Percentiles rank a stretch among this genome's conserved stretches.
These are phyloP conservation scores for Inosperma sp. DNA, from an alignment of 768 basidiomycete species.

Conservation along the genomic window DNA sequence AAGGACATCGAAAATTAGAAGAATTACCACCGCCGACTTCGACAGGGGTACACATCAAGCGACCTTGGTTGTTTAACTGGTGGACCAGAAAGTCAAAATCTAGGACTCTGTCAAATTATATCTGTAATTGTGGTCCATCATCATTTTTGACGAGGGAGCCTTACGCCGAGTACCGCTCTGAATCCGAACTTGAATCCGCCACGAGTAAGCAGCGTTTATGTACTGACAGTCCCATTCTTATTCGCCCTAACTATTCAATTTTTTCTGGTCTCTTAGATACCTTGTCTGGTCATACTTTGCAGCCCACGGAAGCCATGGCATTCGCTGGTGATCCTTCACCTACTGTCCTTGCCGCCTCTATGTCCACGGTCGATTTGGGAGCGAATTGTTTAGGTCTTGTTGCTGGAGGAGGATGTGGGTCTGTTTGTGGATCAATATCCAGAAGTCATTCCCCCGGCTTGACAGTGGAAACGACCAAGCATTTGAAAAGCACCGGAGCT, in stretches of 20 bases:
- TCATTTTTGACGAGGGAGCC: too few species aligned
- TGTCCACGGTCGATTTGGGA: slow-evolving; percentile 9
- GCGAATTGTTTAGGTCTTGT: slow-evolving; percentile 5
- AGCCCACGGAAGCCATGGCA: not conserved
- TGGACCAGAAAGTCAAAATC: too few species aligned
- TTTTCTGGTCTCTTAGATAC: not conserved
- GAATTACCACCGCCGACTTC: too few species aligned
- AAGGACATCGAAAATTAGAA: too few species aligned
- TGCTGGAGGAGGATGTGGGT: not conserved
- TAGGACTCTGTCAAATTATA: too few species aligned
- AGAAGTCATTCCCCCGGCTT: too few species aligned
- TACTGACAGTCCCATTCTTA: not conserved
- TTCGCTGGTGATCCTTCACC: slow-evolving; percentile 1
- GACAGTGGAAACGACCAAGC: too few species aligned
- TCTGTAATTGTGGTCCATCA: too few species aligned
- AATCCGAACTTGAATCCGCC: not conserved
- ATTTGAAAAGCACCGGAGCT: not conserved
- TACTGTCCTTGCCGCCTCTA: slow-evolving; percentile 8
- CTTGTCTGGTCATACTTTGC: not conserved
- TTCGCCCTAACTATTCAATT: not conserved
- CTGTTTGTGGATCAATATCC: not conserved
- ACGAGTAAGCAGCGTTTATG: not conserved
- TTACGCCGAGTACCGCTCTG: too few species aligned
- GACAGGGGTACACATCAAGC: too few species aligned
- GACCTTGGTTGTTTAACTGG: too few species aligned